Evolutionary conservation across 768 basidiomycete species (phyloP), one percentile per base, ranked within the genome.

Genomic region (Psilocybe azurescens): DNA sequence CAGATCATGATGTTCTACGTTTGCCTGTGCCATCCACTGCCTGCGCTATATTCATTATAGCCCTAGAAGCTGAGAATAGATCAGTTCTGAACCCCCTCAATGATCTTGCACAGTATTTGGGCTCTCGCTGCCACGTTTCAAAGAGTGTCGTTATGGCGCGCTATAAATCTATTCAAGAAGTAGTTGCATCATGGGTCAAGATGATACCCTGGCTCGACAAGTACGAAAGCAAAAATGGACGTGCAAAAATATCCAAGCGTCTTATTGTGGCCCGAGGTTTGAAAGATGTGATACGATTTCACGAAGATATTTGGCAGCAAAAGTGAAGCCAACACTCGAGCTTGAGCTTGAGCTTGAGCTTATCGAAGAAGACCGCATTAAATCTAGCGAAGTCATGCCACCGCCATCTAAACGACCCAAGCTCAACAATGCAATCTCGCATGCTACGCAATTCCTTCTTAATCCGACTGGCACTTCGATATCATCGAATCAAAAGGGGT

Each of bases 151-250:
- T 92, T 29, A 86, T 91, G 84, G 76, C 82, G 30, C 86, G 90
- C 3, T 94, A 94, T 75, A 89, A 86, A 71, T 65, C 78, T 39
- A 72, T 91, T 30, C 87, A 87, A 68, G 86, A 89, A 67, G 74
- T 83, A 58, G 74, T 93, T 33, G 82, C 82, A 38, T 75, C 80
- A 58, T 86, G 86, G 81, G 83, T 87, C 29, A 77, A 81, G 53
- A 81, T 84, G n/a, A 79, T 94, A 3, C 89, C 90, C 4, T 94
- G 92, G 93, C 77, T 93, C 10, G 81, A 86, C 63, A 81, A 85
- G 50, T 87, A 87, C 62, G 73, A 78, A 52, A 72, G 66, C 73
- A 81, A 75, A 64, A 73, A 76, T 49, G 84, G 88, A 0, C 81
- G 87, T 10, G 83, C 88, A 14, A 89, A 86, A 68, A 75, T 85